Conservation (phyloP, 345 rosid genomes). For the Aquilaria sinensis region DNA sequence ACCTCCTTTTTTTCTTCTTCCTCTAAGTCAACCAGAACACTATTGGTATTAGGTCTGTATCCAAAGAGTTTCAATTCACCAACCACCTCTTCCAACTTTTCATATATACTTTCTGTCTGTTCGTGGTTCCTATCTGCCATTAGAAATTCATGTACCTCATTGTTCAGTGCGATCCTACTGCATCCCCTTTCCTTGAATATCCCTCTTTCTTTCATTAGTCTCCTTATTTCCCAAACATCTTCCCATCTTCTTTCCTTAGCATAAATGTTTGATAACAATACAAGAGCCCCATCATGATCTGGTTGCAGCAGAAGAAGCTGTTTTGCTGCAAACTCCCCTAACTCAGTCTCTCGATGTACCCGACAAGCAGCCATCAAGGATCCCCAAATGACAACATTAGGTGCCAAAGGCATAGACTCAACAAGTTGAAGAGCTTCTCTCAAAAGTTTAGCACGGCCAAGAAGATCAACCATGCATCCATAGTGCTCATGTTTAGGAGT, state of each 20-base stretch:
- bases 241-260: constrained; percentile 65
- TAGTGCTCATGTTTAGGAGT: constrained; percentile 52
- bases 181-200: constrained; percentile 51
- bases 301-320: constrained; percentile 51
- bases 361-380: constrained; percentile 64
- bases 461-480: constrained; percentile 61
- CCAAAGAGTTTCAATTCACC: constrained; percentile 21
- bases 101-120: constrained; percentile 27
- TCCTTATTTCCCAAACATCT: constrained; percentile 47
- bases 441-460: constrained; percentile 43
- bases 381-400: constrained; percentile 60
- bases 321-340: constrained; percentile 58
- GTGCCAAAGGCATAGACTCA: constrained; percentile 43
- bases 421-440: constrained; percentile 41
- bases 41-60: constrained; percentile 18
- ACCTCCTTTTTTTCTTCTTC: constrained; percentile 31
- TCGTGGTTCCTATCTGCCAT: constrained; percentile 44
- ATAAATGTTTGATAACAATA: constrained; percentile 59
- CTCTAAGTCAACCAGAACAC: constrained; percentile 32
- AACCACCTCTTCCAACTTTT: constrained; percentile 38
- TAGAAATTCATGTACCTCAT: constrained; percentile 48
- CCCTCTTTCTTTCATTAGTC: constrained; percentile 38
- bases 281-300: constrained; percentile 55
- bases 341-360: constrained; percentile 39
- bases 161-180: constrained; percentile 53